phyloP scores from a whole-genome alignment of 1,284 basidiomycete species.

The Meira nashicola region DNA sequence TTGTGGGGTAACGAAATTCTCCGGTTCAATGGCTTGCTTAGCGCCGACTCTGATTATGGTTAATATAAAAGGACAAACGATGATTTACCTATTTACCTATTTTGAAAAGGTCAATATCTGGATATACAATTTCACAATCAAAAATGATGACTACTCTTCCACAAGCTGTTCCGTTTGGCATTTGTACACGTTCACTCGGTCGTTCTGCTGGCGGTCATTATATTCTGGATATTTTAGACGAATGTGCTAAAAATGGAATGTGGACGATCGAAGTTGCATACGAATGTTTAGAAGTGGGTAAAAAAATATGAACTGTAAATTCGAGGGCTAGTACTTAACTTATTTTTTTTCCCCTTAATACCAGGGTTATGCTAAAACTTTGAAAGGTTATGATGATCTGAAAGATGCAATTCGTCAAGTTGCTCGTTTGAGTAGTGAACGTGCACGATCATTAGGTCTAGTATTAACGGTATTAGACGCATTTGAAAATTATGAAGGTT shows the following conservation, averaged over 20 bases:
- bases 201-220: neutral
- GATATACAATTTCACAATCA: no score
- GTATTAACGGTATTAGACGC: neutral
- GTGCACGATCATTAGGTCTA: neutral
- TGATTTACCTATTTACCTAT: no score
- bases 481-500: neutral
- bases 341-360: no score
- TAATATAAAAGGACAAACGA: no score
- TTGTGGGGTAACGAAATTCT: no score
- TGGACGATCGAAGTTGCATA: constrained; percentile 1
- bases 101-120: no score
- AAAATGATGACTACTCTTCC: neutral
- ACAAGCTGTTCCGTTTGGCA: constrained; percentile 3
- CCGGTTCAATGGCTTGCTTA: no score
- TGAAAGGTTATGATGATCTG: neutral
- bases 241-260: neutral
- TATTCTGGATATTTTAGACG: neutral
- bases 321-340: no score
- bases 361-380: constrained; percentile 1
- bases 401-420: neutral
- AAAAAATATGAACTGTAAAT: neutral
- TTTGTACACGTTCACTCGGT: constrained; percentile 1
- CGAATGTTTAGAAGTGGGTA: neutral
- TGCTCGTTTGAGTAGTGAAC: neutral
- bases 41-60: neutral